Evolutionary conservation across 805 yeast genomes (phyloP).

Genomic region (Schwanniomyces sp.): DNA sequence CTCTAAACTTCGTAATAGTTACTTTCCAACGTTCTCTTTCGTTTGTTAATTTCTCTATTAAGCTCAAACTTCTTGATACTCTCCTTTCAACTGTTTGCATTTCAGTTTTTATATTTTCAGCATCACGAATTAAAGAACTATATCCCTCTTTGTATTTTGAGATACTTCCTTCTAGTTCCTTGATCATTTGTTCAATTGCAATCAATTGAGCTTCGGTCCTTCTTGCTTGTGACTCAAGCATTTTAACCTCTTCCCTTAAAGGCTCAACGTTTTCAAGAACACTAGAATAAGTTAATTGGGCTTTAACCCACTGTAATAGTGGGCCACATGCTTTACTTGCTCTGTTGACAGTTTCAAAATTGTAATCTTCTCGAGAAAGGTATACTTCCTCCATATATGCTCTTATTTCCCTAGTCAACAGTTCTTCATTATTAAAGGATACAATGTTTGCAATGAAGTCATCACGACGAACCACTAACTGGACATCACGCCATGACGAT

Average conservation of each 20-base stretch:
- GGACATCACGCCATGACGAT: conserved; percentile 78
- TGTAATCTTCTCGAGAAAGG: conserved; percentile 62
- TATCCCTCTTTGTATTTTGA: conserved; percentile 66
- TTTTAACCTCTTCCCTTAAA: conserved; percentile 59
- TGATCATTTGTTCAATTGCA: conserved; percentile 81
- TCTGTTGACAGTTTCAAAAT: conserved; percentile 70
- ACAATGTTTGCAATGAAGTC: conserved; percentile 86
- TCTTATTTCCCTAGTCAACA: conserved; percentile 55
- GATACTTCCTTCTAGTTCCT: conserved; percentile 68
- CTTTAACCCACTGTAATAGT: conserved; percentile 80
- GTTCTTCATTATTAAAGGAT: conserved; percentile 61
- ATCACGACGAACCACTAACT: conserved; percentile 74
- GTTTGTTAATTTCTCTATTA: conserved; percentile 60
- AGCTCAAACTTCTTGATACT: conserved; percentile 58
- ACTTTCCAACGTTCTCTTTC: conserved; percentile 79
- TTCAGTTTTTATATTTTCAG: conserved; percentile 72
- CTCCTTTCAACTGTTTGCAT: conserved; percentile 61
- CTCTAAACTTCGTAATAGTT: conserved; percentile 52
- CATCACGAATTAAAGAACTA: conserved; percentile 72
- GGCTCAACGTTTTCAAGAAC: conserved; percentile 77
- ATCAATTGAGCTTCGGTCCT: conserved; percentile 66
- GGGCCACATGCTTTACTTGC: conserved; percentile 98
- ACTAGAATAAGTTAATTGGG: conserved; percentile 77
- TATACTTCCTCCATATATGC: conserved; percentile 58
- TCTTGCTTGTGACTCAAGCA: conserved; percentile 57